Evolutionary conservation across 768 basidiomycete species (phyloP).

Genomic region (Chalciporus sphaerocephalus): DNA sequence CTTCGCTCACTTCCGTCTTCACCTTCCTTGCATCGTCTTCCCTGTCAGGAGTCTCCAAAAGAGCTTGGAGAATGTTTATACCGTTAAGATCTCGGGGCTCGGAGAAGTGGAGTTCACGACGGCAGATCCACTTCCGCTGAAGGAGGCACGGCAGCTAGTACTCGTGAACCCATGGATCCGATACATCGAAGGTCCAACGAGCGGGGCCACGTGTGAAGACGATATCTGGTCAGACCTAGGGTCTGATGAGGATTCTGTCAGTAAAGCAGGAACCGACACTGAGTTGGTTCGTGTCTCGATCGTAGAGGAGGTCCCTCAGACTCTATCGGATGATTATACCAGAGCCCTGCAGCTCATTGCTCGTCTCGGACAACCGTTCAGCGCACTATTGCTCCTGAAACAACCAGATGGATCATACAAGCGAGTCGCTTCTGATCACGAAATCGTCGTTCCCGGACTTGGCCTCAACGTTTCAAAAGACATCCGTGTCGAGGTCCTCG

Average conservation of each 20-base stretch:
- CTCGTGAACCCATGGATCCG: slow-evolving; percentile 13
- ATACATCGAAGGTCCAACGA: neutral
- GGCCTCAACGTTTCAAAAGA: neutral
- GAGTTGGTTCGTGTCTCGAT: slow-evolving; percentile 3
- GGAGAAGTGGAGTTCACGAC: slow-evolving; percentile 10
- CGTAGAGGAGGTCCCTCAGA: slow-evolving; percentile 1
- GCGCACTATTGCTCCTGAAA: slow-evolving; percentile 8
- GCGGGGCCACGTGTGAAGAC: slow-evolving; percentile 3
- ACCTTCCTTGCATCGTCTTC: slow-evolving; percentile 5
- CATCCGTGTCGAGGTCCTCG: neutral
- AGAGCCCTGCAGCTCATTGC: slow-evolving; percentile 12
- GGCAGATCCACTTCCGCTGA: neutral
- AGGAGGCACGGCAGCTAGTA: slow-evolving; percentile 3
- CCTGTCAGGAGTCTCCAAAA: slow-evolving; percentile 6
- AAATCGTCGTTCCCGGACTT: slow-evolving; percentile 7
- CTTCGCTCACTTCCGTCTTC: neutral
- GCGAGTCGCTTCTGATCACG: slow-evolving; percentile 12
- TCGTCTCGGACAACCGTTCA: slow-evolving; percentile 12
- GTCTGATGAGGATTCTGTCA: slow-evolving; percentile 7
- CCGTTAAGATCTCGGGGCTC: slow-evolving; percentile 4
- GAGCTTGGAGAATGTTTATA: slow-evolving; percentile 1
- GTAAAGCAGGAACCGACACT: neutral
- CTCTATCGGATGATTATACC: slow-evolving; percentile 4
- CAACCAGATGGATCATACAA: slow-evolving; percentile 14
- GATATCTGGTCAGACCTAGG: slow-evolving; percentile 5